Percentiles rank a stretch among this genome's conserved stretches.
Conservation (phyloP, 139 green algal genomes). For the Eudorina sp. region DNA sequence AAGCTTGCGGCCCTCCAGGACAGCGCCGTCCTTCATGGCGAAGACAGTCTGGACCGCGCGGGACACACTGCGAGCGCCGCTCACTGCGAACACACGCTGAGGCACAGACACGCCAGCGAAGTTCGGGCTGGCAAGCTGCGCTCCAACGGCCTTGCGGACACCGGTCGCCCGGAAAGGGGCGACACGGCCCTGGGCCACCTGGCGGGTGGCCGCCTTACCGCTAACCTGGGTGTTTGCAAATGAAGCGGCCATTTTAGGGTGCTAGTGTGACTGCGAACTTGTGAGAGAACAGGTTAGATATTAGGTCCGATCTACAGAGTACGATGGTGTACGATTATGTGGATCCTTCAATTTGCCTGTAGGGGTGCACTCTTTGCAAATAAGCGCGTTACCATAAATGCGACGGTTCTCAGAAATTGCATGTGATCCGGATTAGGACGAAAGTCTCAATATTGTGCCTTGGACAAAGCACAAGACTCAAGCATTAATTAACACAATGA, state of each 20-base stretch:
- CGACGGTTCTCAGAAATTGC: too few relatives aligned
- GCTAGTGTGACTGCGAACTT: neutral
- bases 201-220: slow-evolving; percentile 26
- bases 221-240: slow-evolving; percentile 32
- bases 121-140: neutral
- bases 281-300: neutral
- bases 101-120: slow-evolving; percentile 31
- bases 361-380: too few relatives aligned
- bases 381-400: too few relatives aligned
- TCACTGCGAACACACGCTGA: slow-evolving; percentile 26
- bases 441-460: too few relatives aligned
- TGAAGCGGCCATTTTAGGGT: slow-evolving; percentile 20
- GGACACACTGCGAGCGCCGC: slow-evolving; percentile 31
- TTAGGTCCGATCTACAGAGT: too few relatives aligned
- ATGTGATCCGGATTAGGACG: too few relatives aligned
- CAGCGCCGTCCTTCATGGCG: slow-evolving; percentile 80
- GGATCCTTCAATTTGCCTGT: too few relatives aligned
- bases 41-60: slow-evolving; percentile 48
- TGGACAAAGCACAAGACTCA: too few relatives aligned
- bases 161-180: slow-evolving; percentile 43
- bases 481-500: too few relatives aligned
- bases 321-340: too few relatives aligned
- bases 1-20: slow-evolving; percentile 84
- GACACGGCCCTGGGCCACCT: slow-evolving; percentile 32
- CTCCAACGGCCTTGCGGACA: neutral